Percentiles rank a stretch among this genome's conserved stretches.
Evolutionary conservation across 2,329 filamentous ascomycete species (phyloP).

Genomic region (Alternaria triticina): DNA sequence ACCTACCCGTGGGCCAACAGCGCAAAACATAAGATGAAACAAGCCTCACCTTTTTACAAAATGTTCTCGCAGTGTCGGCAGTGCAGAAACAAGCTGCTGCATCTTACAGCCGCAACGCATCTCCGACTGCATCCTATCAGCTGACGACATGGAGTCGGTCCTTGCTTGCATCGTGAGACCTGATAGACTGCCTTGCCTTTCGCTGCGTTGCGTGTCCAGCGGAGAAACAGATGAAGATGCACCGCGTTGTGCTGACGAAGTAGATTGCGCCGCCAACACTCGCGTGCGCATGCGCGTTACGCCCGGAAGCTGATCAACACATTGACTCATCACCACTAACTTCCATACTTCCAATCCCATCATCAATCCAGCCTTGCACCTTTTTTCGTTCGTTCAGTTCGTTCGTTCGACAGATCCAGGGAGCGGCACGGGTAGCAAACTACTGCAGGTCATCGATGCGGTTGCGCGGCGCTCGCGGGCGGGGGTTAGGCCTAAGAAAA

Average conservation of each 20-base stretch:
- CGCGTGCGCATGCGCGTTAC: conserved; percentile 10
- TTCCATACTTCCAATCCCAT: background rate
- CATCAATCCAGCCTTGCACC: background rate
- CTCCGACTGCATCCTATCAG: conserved; percentile 7
- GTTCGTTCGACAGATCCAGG: background rate
- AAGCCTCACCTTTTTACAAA: conserved; percentile 1
- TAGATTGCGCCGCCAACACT: conserved; percentile 15
- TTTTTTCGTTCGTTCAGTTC: background rate
- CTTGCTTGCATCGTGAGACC: background rate
- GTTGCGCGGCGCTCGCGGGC: conserved; percentile 9
- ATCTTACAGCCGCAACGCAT: background rate
- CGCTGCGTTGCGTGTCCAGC: background rate
- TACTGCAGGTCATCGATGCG: conserved; percentile 20
- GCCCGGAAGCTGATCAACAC: background rate
- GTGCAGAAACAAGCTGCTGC: background rate
- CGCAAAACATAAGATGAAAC: conserved; percentile 22
- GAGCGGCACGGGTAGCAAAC: conserved; percentile 8
- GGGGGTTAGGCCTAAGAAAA: conserved; percentile 13
- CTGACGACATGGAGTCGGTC: conserved; percentile 1
- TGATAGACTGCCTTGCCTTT: background rate
- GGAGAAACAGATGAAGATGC: background rate
- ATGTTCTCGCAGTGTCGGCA: background rate
- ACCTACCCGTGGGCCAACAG: conserved; percentile 3
- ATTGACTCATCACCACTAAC: background rate
- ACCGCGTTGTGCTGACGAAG: background rate